Conservation (phyloP, 768 basidiomycete species). For the Psilocybe subaeruginosa region DNA sequence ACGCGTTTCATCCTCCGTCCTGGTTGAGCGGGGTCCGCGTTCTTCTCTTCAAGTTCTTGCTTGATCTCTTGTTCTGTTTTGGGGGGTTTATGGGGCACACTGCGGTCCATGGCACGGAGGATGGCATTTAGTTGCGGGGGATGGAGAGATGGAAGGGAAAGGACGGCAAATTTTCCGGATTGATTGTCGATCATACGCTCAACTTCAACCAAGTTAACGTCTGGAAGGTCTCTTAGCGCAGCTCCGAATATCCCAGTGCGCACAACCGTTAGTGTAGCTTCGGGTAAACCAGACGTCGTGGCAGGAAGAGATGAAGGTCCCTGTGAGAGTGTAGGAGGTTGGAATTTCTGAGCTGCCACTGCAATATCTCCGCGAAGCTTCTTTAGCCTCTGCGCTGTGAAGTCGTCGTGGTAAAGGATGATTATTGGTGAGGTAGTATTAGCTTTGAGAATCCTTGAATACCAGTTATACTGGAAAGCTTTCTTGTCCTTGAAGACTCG, state of each 20-base stretch:
- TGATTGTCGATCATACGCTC: slow-evolving; percentile 58
- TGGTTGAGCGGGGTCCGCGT: slow-evolving; percentile 68
- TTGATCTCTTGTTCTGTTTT: slow-evolving; percentile 55
- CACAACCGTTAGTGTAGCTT: slow-evolving; percentile 68
- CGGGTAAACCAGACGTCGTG: slow-evolving; percentile 24
- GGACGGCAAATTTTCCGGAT: slow-evolving; percentile 64
- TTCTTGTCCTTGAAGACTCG: slow-evolving; percentile 83
- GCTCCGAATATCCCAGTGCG: slow-evolving; percentile 83
- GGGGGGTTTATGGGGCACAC: slow-evolving; percentile 60
- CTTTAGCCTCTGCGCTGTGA: slow-evolving; percentile 67
- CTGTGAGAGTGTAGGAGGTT: slow-evolving; percentile 39
- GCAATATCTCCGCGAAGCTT: slow-evolving; percentile 72
- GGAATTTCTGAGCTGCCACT: slow-evolving; percentile 50
- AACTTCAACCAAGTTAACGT: slow-evolving; percentile 50
- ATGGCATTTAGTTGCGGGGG: slow-evolving; percentile 74
- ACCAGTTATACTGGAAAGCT: slow-evolving; percentile 79
- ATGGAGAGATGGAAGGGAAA: slow-evolving; percentile 66
- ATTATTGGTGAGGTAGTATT: slow-evolving; percentile 65
- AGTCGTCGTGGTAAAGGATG: slow-evolving; percentile 79
- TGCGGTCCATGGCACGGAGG: slow-evolving; percentile 67
- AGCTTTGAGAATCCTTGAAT: slow-evolving; percentile 68
- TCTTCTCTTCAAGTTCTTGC: slow-evolving; percentile 52
- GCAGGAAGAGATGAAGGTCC: slow-evolving; percentile 29
- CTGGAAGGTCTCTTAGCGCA: slow-evolving; percentile 63
- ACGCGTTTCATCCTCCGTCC: slow-evolving; percentile 69